Evolutionary conservation across 768 basidiomycete species (phyloP).

Genomic region (Asterophora parasitica): DNA sequence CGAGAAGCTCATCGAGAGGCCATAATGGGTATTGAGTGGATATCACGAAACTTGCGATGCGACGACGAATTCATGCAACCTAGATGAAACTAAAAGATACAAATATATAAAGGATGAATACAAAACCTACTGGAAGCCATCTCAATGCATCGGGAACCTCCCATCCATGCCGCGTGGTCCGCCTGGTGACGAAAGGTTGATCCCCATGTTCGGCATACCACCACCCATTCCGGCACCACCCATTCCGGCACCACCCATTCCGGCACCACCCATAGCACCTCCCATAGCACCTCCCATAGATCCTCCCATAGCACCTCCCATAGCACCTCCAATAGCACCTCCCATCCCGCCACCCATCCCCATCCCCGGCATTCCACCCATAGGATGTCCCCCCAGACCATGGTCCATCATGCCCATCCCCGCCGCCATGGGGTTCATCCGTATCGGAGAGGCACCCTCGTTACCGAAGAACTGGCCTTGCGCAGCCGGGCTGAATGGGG

Average conservation of each 20-base stretch:
- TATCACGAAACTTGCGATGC: too few relatives aligned
- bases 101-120: slow-evolving; percentile 9
- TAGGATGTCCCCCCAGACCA: slow-evolving; percentile 15
- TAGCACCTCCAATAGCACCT: slow-evolving; percentile 24
- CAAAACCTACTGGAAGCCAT: slow-evolving; percentile 6
- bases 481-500: slow-evolving; percentile 28
- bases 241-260: slow-evolving; percentile 12
- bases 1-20: slow-evolving; percentile 27
- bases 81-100: slow-evolving; percentile 8
- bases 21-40: background rate
- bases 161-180: slow-evolving; percentile 24
- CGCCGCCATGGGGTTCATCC: slow-evolving; percentile 28
- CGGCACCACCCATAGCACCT: slow-evolving; percentile 8
- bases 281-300: too few relatives aligned
- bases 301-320: slow-evolving; percentile 12
- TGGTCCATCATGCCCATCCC: slow-evolving; percentile 20
- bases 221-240: slow-evolving; percentile 21
- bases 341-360: slow-evolving; percentile 17
- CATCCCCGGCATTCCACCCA: slow-evolving; percentile 19
- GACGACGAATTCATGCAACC: background rate
- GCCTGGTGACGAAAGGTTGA: slow-evolving; percentile 21
- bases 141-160: slow-evolving; percentile 26
- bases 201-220: slow-evolving; percentile 26
- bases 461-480: slow-evolving; percentile 29
- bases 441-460: slow-evolving; percentile 28